Evolutionary conservation across 2,329 filamentous ascomycete species (phyloP).

Genomic region (Ceratocystis alfenasii): DNA sequence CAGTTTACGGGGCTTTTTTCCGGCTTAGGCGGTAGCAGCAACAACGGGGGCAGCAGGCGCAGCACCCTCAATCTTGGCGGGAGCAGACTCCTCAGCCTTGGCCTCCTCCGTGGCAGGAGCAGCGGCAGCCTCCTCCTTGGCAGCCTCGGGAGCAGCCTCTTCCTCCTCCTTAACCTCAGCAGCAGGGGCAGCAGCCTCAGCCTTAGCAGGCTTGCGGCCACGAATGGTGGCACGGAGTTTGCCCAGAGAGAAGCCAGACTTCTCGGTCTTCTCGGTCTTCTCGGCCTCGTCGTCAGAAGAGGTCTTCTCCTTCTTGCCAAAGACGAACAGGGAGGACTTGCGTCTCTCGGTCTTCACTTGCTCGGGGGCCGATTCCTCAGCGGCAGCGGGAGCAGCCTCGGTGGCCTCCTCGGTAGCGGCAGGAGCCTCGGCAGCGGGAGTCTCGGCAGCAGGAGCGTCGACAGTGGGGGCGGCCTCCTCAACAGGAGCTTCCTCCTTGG

Average conservation of each 20-base stretch:
- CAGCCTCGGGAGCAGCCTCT: slow-evolving; percentile 21
- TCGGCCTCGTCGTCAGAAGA: slow-evolving; percentile 49
- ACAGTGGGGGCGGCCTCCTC: slow-evolving; percentile 47
- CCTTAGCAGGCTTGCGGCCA: slow-evolving; percentile 30
- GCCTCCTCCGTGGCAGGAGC: slow-evolving; percentile 32
- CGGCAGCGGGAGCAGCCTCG: slow-evolving; percentile 32
- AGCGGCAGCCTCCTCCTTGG: slow-evolving; percentile 23
- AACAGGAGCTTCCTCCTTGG: slow-evolving; percentile 38
- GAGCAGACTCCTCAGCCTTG: slow-evolving; percentile 30
- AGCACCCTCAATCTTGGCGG: slow-evolving; percentile 32
- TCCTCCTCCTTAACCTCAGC: slow-evolving; percentile 26
- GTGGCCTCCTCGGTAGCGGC: slow-evolving; percentile 33
- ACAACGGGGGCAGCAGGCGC: slow-evolving; percentile 39
- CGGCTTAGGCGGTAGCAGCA: slow-evolving; percentile 28
- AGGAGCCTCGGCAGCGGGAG: slow-evolving; percentile 36
- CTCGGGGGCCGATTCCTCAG: slow-evolving; percentile 47
- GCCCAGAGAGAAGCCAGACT: slow-evolving; percentile 41
- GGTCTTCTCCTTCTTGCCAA: slow-evolving; percentile 63
- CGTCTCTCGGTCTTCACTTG: slow-evolving; percentile 65
- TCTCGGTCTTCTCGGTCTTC: slow-evolving; percentile 39
- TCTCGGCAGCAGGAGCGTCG: slow-evolving; percentile 45
- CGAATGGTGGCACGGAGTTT: slow-evolving; percentile 48
- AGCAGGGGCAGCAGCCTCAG: slow-evolving; percentile 28
- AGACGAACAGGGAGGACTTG: slow-evolving; percentile 64
- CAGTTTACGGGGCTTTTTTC: slow-evolving; percentile 4